phyloP scores from a whole-genome alignment of 2,329 filamentous ascomycete species.

The Mariannaea sp. region DNA sequence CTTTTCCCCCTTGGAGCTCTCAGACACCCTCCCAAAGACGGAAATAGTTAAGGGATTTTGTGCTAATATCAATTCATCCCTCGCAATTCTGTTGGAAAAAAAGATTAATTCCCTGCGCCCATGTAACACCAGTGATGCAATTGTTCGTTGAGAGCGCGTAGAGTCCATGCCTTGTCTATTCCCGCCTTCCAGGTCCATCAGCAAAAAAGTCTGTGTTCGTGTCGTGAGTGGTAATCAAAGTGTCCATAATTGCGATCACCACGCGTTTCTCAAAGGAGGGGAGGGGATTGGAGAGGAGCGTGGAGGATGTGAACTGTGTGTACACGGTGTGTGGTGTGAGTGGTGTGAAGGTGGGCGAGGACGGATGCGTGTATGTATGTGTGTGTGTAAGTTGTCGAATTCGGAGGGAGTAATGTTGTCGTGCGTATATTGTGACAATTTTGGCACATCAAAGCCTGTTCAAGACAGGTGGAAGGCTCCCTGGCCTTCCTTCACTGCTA shows the following conservation, averaged over 20 bases:
- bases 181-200: constrained; percentile 31
- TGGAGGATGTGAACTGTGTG: constrained; percentile 10
- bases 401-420: not conserved
- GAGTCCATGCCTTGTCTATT: constrained; percentile 34
- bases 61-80: constrained; percentile 23
- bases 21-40: constrained; percentile 8
- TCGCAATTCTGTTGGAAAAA: constrained; percentile 25
- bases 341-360: no score
- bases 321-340: constrained; percentile 10
- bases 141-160: constrained; percentile 23
- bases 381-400: no score
- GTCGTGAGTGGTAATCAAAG: constrained; percentile 34
- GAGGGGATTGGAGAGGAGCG: no score
- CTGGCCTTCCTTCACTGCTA: constrained; percentile 92
- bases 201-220: constrained; percentile 25
- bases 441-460: not conserved
- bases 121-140: constrained; percentile 34
- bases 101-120: constrained; percentile 30
- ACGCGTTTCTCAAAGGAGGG: constrained; percentile 15
- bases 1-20: constrained; percentile 10
- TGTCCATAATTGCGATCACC: constrained; percentile 27
- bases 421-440: not conserved
- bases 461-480: constrained; percentile 96
- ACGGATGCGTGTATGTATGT: no score
- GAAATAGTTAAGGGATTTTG: constrained; percentile 20